Percentiles rank a stretch among this genome's conserved stretches.
Conservation (phyloP, 441 rosid genomes). For the Populus hybrid region DNA sequence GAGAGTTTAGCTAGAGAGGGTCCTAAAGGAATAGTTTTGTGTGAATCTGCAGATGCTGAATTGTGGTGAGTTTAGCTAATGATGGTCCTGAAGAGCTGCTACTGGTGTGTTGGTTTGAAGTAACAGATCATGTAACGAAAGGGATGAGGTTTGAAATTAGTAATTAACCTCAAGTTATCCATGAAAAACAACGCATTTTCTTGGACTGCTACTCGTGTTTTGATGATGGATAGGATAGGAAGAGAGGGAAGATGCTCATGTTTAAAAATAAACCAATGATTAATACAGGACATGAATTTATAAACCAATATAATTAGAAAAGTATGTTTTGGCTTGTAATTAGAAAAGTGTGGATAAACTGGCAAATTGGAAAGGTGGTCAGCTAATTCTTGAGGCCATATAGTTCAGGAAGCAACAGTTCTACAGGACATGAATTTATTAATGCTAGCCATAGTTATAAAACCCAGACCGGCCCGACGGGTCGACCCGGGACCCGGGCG, state of each 20-base stretch:
- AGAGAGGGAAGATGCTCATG: conserved; percentile 31
- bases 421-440: background rate
- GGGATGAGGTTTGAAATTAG: background rate
- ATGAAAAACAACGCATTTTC: conserved; percentile 44
- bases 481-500: too few relatives aligned
- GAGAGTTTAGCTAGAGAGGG: background rate
- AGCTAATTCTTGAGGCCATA: background rate
- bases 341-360: background rate
- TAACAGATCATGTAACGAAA: background rate
- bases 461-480: too few relatives aligned
- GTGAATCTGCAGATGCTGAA: background rate
- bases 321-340: background rate
- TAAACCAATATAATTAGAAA: too few relatives aligned
- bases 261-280: conserved; percentile 25
- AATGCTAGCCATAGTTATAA: too few relatives aligned
- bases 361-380: too few relatives aligned
- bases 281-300: too few relatives aligned
- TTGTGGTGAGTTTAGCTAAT: background rate
- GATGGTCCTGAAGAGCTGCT: background rate
- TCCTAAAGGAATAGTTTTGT: background rate
- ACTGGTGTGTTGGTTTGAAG: background rate
- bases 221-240: conserved; percentile 53
- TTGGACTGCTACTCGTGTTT: conserved; percentile 43
- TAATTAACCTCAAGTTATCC: conserved; percentile 5
- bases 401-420: background rate